Conservation (phyloP, 2,329 filamentous ascomycete genomes). For the Pseudomassariella vexata region DNA sequence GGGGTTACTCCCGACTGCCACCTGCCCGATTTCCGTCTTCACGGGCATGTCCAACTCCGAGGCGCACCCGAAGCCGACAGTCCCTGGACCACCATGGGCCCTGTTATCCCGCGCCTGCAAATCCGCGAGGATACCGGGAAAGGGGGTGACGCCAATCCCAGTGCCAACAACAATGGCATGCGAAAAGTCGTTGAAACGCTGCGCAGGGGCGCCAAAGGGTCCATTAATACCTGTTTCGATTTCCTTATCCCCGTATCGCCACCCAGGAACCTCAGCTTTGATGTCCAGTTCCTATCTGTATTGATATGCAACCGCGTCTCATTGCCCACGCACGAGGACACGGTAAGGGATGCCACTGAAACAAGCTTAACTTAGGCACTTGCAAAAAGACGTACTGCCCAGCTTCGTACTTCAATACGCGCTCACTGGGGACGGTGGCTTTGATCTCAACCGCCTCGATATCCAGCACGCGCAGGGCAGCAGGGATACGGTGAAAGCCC, state of each 20-base stretch:
- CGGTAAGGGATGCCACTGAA: slow-evolving; percentile 55
- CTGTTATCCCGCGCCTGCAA: slow-evolving; percentile 36
- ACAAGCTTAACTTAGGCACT: slow-evolving; percentile 44
- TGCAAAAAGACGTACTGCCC: slow-evolving; percentile 54
- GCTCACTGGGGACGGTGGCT: slow-evolving; percentile 38
- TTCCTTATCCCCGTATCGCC: slow-evolving; percentile 25
- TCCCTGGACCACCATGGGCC: slow-evolving; percentile 5
- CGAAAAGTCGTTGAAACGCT: slow-evolving; percentile 53
- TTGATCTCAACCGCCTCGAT: slow-evolving; percentile 46
- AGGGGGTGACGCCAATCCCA: slow-evolving; percentile 53
- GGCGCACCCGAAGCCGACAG: not conserved
- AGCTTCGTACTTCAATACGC: slow-evolving; percentile 48
- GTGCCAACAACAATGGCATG: slow-evolving; percentile 50
- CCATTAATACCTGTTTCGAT: slow-evolving; percentile 51
- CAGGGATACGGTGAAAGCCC: slow-evolving; percentile 42
- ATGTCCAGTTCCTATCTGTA: slow-evolving; percentile 52
- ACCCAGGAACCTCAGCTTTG: slow-evolving; percentile 35
- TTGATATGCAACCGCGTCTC: slow-evolving; percentile 53
- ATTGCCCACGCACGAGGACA: slow-evolving; percentile 47
- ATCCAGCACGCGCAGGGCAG: slow-evolving; percentile 42
- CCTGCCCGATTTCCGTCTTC: not conserved
- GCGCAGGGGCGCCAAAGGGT: slow-evolving; percentile 51
- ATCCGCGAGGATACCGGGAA: slow-evolving; percentile 50
- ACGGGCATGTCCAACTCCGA: not conserved
- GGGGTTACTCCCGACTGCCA: too few relatives aligned